Evolutionary conservation across 305 asterid genomes (phyloP), one percentile per base, ranked within the genome.

Genomic region (Fraxinus floribunda): DNA sequence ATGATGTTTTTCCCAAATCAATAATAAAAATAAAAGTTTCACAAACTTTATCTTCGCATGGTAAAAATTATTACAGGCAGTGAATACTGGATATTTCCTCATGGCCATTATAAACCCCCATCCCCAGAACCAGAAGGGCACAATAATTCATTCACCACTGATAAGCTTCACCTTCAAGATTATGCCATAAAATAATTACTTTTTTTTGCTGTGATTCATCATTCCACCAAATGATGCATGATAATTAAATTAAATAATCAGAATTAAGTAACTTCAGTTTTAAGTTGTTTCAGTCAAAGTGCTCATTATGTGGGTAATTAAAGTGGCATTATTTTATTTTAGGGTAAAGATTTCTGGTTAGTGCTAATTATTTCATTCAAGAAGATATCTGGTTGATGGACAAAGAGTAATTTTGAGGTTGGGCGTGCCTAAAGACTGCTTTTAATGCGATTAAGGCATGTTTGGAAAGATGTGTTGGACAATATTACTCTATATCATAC

Each of bases 281-380:
- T 13, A 68, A 11, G 38, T 36, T 39, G 39, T 66, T 66, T 79
- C 16, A 5, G 77, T 66, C 76, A 76, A 66, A 55, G 38, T 18
- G 38, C n/a, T 64, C 81, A 82, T 77, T 46, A 77, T 82, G 75
- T 29, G 38, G 55, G 29, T 2, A 24, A 62, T 74, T 62, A 62
- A 22, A 62, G 75, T 68, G 39, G 1, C 20, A 29, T 68, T 68
- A 68, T 68, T 76, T 76, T 41, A 18, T 11, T 68, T 68, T 26
- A 13, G 10, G 32, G 2, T 22, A 44, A 76, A 44, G 46, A 64
- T 64, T 3, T 76, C 26, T 76, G 29, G 30, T 66, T 30, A 29
- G 46, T 78, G 76, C 55, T 70, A 57, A 38, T 55, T 79, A 68
- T 78, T 64, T 71, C 49, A 15, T 16, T 77, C n/a, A 32, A 34